Conservation (phyloP, 2,329 filamentous ascomycete genomes). For the Fusarium sp. region DNA sequence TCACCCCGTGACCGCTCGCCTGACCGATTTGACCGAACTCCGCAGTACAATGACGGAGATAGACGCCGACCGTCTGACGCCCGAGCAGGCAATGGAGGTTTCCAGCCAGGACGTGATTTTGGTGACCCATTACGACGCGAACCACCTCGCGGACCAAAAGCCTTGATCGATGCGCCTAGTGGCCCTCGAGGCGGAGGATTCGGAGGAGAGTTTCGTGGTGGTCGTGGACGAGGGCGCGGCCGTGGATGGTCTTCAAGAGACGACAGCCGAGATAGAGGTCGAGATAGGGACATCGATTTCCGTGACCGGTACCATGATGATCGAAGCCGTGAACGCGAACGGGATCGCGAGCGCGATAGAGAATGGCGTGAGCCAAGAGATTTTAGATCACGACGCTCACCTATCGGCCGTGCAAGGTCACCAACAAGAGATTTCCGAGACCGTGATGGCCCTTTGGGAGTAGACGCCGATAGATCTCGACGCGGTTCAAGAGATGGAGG, state of each 20-base stretch:
- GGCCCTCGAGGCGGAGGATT: constrained; percentile 75
- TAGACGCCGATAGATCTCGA: constrained; percentile 73
- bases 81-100: constrained; percentile 65
- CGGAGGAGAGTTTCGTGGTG: constrained; percentile 68
- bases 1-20: constrained; percentile 76
- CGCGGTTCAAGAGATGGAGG: constrained; percentile 75
- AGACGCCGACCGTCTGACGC: constrained; percentile 73
- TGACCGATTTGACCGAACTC: constrained; percentile 67
- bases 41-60: constrained; percentile 70
- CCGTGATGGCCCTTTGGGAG: constrained; percentile 65
- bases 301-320: constrained; percentile 69
- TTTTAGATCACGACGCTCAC: constrained; percentile 63
- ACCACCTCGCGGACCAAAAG: constrained; percentile 83
- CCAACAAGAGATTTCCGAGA: constrained; percentile 75
- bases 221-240: constrained; percentile 62
- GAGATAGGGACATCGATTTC: constrained; percentile 69
- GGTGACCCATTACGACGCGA: constrained; percentile 69
- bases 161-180: constrained; percentile 74
- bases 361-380: constrained; percentile 55
- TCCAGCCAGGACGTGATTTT: constrained; percentile 69
- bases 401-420: constrained; percentile 67
- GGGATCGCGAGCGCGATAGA: constrained; percentile 63
- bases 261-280: constrained; percentile 68
- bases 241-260: constrained; percentile 67
- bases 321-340: constrained; percentile 66